A percentile compares a stretch with the other conserved stretches of the same genome.
phyloP scores from a whole-genome alignment of 306 rosid genomes.

The Calophaca sinica region DNA sequence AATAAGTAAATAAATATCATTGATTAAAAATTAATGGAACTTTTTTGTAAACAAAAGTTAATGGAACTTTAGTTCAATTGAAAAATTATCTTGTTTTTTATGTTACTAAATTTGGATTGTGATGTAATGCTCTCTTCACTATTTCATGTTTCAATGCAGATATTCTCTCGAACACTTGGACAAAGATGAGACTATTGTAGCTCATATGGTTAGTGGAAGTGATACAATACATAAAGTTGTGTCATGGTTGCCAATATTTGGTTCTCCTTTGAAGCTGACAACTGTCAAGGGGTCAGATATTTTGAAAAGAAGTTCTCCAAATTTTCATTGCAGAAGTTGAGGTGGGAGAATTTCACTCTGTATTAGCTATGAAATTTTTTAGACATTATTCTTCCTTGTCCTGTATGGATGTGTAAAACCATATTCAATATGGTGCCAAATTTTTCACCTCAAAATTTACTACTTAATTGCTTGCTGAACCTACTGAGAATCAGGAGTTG shows the following conservation, averaged over 20 bases:
- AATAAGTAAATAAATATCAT: too few species aligned
- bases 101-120: too few species aligned
- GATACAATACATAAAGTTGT: slow-evolving; percentile 70
- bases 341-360: slow-evolving; percentile 55
- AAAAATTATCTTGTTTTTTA: too few species aligned
- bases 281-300: slow-evolving; percentile 64
- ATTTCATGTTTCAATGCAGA: slow-evolving; percentile 54
- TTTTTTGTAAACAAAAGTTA: too few species aligned
- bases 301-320: slow-evolving; percentile 56
- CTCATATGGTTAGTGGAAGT: slow-evolving; percentile 66
- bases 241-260: slow-evolving; percentile 69
- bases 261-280: slow-evolving; percentile 68
- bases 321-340: slow-evolving; percentile 59
- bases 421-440: slow-evolving; percentile 1
- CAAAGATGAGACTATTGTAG: slow-evolving; percentile 65
- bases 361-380: slow-evolving; percentile 13
- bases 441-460: slow-evolving; percentile 8
- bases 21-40: too few species aligned
- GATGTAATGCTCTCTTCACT: slow-evolving; percentile 24
- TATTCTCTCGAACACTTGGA: slow-evolving; percentile 64
- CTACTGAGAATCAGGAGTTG: slow-evolving; percentile 17
- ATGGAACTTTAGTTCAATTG: too few species aligned
- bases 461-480: slow-evolving; percentile 21
- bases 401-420: slow-evolving; percentile 24
- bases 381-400: slow-evolving; percentile 24